phyloP scores from a whole-genome alignment of 129 eudicot genomes.

The sunflower (Helianthus annuus) region DNA sequence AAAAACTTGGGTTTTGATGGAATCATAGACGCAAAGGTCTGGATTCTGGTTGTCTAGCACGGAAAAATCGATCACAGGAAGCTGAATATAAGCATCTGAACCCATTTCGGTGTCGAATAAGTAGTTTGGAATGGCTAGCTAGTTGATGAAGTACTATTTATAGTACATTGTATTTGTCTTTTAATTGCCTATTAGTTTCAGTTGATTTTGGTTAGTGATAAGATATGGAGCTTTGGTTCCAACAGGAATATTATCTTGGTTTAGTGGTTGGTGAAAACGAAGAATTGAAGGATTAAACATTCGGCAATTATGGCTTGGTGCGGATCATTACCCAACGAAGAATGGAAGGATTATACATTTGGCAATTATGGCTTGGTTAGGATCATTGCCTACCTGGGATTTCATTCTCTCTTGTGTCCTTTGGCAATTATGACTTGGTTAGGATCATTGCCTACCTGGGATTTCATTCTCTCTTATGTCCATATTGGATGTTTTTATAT shows the following conservation, averaged over 20 bases:
- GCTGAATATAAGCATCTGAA: constrained; percentile 45
- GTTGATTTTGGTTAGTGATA: not conserved
- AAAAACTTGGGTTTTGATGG: constrained; percentile 46
- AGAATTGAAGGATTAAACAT: not conserved
- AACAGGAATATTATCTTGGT: not conserved
- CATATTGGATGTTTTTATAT: too few relatives aligned
- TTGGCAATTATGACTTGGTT: too few relatives aligned
- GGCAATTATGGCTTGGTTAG: not conserved
- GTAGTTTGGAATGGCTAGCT: not conserved
- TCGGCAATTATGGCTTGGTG: too few relatives aligned
- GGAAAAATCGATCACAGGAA: constrained; percentile 59
- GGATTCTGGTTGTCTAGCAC: constrained; percentile 30
- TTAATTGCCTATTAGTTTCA: not conserved
- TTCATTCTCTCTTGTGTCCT: too few relatives aligned
- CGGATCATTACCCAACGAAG: too few relatives aligned
- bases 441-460: not conserved
- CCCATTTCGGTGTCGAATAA: constrained; percentile 37
- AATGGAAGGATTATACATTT: too few relatives aligned
- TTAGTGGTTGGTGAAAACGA: not conserved
- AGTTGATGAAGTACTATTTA: not conserved
- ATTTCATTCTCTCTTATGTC: too few relatives aligned
- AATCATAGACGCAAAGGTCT: constrained; percentile 38
- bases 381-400: not conserved
- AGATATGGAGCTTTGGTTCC: not conserved
- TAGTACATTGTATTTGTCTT: not conserved